Evolutionary conservation across 2,329 filamentous ascomycete genomes (phyloP).

Genomic region (Alternaria viburni): DNA sequence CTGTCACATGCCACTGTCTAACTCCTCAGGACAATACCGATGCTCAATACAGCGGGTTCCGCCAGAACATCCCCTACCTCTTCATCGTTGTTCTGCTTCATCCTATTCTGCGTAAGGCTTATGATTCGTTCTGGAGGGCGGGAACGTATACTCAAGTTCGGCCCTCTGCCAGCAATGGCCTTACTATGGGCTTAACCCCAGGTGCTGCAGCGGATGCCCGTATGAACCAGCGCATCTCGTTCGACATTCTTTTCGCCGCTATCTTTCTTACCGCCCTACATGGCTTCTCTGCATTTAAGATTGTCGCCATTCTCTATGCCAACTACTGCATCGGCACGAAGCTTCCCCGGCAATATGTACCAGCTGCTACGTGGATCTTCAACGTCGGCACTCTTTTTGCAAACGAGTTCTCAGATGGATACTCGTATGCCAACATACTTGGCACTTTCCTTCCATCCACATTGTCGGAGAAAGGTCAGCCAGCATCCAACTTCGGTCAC

Average conservation of each 20-base stretch:
- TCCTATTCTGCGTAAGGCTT: constrained; percentile 75
- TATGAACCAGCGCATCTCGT: constrained; percentile 72
- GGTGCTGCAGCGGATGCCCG: constrained; percentile 60
- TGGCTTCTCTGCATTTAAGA: constrained; percentile 83
- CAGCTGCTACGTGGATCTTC: constrained; percentile 84
- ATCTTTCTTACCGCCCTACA: constrained; percentile 81
- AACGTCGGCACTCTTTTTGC: constrained; percentile 85
- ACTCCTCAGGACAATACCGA: constrained; percentile 79
- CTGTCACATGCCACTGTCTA: constrained; percentile 3
- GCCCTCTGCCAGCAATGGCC: constrained; percentile 36
- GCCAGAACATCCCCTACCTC: constrained; percentile 84
- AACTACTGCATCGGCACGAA: constrained; percentile 82
- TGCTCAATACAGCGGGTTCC: constrained; percentile 83
- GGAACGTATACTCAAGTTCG: constrained; percentile 54
- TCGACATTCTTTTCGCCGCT: constrained; percentile 82
- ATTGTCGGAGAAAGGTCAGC: constrained; percentile 49
- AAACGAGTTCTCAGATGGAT: constrained; percentile 84
- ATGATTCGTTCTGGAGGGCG: constrained; percentile 62
- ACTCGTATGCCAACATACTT: constrained; percentile 71
- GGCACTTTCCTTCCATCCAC: constrained; percentile 55
- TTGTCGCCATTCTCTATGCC: constrained; percentile 76
- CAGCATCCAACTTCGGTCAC: constrained; percentile 66
- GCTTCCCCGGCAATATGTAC: constrained; percentile 73
- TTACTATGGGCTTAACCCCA: constrained; percentile 51
- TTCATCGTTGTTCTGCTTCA: constrained; percentile 75